Percentiles rank a stretch among this genome's conserved stretches.
phyloP scores from a whole-genome alignment of 495 filamentous ascomycete genomes.

The Penicillium canariense region DNA sequence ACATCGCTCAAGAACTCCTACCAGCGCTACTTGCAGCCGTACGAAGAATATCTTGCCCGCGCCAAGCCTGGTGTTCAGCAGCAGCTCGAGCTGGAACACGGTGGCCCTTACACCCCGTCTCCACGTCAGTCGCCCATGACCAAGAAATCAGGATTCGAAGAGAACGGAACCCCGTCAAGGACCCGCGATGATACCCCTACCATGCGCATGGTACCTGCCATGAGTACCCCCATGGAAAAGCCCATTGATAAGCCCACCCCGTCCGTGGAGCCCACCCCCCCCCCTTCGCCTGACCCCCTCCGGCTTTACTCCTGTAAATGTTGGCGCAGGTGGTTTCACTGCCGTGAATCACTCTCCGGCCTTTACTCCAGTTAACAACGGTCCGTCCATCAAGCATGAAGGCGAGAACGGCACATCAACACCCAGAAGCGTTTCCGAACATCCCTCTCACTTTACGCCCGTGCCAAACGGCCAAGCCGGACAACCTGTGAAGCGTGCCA shows the following conservation, averaged over 20 bases:
- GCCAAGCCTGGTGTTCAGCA: conserved; percentile 97
- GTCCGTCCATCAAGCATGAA: conserved; percentile 48
- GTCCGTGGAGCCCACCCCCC: conserved; percentile 51
- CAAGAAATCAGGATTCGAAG: conserved; percentile 61
- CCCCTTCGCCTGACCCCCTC: conserved; percentile 45
- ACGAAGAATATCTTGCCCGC: conserved; percentile 89
- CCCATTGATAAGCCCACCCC: conserved; percentile 38
- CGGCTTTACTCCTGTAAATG: conserved; percentile 83
- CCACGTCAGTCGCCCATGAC: conserved; percentile 75
- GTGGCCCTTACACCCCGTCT: conserved; percentile 91
- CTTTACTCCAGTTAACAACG: conserved; percentile 54
- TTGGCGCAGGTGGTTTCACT: conserved; percentile 65
- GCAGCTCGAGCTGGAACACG: conserved; percentile 88
- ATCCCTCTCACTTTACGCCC: conserved; percentile 37
- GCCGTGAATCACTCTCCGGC: conserved; percentile 62
- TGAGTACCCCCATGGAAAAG: conserved; percentile 61
- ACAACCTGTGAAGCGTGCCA: conserved; percentile 73
- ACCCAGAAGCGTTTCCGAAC: conserved; percentile 40
- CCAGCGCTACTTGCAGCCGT: conserved; percentile 91
- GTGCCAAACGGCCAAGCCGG: conserved; percentile 56
- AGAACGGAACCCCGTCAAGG: conserved; percentile 63
- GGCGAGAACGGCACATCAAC: conserved; percentile 46
- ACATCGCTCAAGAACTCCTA: conserved; percentile 99
- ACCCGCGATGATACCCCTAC: conserved; percentile 67
- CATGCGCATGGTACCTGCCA: conserved; percentile 63